Evolutionary conservation across 805 yeast species (phyloP).

Genomic region (Kazachstania africana): DNA sequence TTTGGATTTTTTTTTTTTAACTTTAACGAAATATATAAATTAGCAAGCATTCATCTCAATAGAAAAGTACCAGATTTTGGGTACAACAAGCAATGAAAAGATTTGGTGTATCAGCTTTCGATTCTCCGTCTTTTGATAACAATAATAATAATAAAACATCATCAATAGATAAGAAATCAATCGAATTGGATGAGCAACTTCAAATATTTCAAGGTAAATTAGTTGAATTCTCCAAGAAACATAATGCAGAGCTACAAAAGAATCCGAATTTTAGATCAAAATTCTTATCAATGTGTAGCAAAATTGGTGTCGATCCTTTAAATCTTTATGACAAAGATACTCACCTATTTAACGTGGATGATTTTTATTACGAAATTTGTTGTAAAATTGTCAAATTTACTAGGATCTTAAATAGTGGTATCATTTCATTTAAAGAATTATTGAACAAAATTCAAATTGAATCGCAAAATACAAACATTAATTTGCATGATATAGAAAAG

Average conservation of each 20-base stretch:
- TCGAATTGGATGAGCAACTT: conserved; percentile 57
- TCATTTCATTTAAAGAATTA: conserved; percentile 51
- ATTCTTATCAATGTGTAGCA: conserved; percentile 63
- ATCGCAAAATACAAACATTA: conserved; percentile 19
- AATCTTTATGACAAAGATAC: conserved; percentile 25
- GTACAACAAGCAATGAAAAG: too few species aligned
- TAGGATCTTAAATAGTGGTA: conserved; percentile 69
- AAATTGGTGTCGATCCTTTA: conserved; percentile 79
- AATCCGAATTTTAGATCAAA: conserved; percentile 57
- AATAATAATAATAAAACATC: neutral
- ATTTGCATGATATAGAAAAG: conserved; percentile 41
- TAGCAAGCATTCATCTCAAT: too few species aligned
- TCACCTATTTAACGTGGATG: conserved; percentile 28
- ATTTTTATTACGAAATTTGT: conserved; percentile 55
- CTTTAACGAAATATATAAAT: too few species aligned
- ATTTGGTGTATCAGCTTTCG: conserved; percentile 39
- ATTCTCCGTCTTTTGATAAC: conserved; percentile 4
- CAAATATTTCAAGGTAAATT: conserved; percentile 68
- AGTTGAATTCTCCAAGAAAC: conserved; percentile 61
- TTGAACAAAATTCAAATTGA: conserved; percentile 18
- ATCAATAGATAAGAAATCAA: conserved; percentile 38
- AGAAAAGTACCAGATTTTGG: too few species aligned
- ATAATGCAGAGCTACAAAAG: conserved; percentile 51
- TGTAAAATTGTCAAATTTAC: conserved; percentile 61
- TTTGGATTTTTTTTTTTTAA: too few species aligned